Conservation (phyloP, 2,329 filamentous ascomycete species). For the Aspergillus sp. region DNA sequence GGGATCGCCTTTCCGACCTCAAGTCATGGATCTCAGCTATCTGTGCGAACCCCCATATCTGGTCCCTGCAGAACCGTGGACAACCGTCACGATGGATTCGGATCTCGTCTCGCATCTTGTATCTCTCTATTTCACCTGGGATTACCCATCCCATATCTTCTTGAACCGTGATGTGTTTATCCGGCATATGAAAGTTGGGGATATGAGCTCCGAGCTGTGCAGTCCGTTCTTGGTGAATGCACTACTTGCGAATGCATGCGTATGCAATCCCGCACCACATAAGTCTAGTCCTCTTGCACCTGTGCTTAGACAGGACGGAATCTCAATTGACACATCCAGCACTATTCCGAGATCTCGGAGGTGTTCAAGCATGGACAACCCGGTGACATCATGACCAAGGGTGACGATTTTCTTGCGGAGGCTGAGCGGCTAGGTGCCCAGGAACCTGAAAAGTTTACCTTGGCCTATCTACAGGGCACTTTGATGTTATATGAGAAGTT, state of each 20-base stretch:
- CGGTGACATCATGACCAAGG: conserved; percentile 43
- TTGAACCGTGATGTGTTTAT: conserved; percentile 78
- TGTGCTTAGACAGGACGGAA: not conserved
- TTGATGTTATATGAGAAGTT: conserved; percentile 43
- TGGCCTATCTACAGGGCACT: conserved; percentile 40
- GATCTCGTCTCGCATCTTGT: conserved; percentile 79
- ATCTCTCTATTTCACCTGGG: conserved; percentile 92
- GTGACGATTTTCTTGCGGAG: conserved; percentile 41
- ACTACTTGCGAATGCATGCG: conserved; percentile 67
- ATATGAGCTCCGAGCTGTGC: conserved; percentile 70
- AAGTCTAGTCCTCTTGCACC: not conserved
- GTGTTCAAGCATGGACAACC: conserved; percentile 37
- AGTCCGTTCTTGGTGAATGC: conserved; percentile 88
- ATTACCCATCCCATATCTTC: conserved; percentile 82
- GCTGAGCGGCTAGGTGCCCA: conserved; percentile 37
- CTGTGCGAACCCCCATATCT: conserved; percentile 41
- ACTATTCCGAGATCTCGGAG: conserved; percentile 46
- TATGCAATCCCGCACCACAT: conserved; percentile 27
- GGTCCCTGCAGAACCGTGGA: conserved; percentile 66
- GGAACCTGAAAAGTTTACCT: conserved; percentile 28
- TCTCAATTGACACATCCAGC: conserved; percentile 25
- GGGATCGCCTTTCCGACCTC: conserved; percentile 32
- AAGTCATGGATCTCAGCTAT: conserved; percentile 49
- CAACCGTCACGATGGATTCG: conserved; percentile 74
- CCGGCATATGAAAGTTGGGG: conserved; percentile 51